Percentiles rank a stretch among this genome's conserved stretches.
Evolutionary conservation across 2,329 filamentous ascomycete species (phyloP).

Genomic region (Colletotrichum musae): DNA sequence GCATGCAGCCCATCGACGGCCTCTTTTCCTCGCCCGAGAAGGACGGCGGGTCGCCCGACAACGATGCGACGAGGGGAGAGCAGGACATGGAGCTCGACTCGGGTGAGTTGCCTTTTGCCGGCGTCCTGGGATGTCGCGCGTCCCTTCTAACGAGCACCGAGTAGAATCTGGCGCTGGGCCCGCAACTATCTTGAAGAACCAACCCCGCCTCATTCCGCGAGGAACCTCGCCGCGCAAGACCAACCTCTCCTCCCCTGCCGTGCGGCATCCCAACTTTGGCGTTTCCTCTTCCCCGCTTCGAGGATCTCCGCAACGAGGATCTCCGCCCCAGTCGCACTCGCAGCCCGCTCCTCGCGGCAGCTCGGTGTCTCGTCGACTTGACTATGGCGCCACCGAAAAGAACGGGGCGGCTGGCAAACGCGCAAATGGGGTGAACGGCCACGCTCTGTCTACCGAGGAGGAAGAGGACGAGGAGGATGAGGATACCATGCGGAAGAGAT

Average conservation of each 20-base stretch:
- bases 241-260: constrained; percentile 71
- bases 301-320: constrained; percentile 50
- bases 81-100: constrained; percentile 69
- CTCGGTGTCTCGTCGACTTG: constrained; percentile 67
- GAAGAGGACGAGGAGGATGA: constrained; percentile 50
- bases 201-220: constrained; percentile 41
- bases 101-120: constrained; percentile 55
- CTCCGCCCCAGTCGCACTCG: constrained; percentile 37
- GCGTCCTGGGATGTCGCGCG: not conserved
- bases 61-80: constrained; percentile 52
- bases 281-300: constrained; percentile 66
- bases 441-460: constrained; percentile 43
- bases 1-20: constrained; percentile 88
- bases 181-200: constrained; percentile 66
- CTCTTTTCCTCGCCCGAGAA: constrained; percentile 91
- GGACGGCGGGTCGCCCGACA: constrained; percentile 43
- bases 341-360: constrained; percentile 49
- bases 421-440: constrained; percentile 47
- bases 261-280: constrained; percentile 71
- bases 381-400: constrained; percentile 59
- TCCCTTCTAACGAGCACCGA: constrained; percentile 43
- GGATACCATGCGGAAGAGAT: constrained; percentile 41
- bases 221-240: constrained; percentile 74
- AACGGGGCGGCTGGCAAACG: constrained; percentile 43
- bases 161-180: constrained; percentile 69